Evolutionary conservation across 2,329 filamentous ascomycete species (phyloP).

Genomic region (Talaromyces sp.): DNA sequence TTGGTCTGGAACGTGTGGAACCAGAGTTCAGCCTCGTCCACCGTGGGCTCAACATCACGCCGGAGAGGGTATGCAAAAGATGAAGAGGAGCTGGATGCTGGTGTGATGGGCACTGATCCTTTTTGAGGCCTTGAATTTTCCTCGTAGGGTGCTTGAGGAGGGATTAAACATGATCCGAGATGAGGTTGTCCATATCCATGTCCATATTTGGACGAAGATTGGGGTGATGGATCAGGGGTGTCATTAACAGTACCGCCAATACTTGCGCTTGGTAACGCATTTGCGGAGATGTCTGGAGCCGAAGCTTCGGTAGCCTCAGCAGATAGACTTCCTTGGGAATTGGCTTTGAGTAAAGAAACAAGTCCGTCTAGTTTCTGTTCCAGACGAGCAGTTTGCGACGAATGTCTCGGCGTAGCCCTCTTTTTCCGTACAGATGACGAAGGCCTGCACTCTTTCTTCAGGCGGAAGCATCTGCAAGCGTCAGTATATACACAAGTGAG

Average conservation of each 20-base stretch:
- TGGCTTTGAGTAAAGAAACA: conserved; percentile 27
- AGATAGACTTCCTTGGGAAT: conserved; percentile 14
- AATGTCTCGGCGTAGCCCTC: conserved; percentile 13
- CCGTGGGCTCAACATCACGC: conserved; percentile 21
- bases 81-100: neutral
- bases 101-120: conserved; percentile 3
- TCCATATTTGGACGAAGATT: neutral
- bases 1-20: conserved; percentile 44
- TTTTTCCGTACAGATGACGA: conserved; percentile 33
- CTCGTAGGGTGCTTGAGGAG: neutral
- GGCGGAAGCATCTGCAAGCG: conserved; percentile 38
- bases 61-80: conserved; percentile 8
- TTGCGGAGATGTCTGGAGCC: neutral
- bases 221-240: neutral
- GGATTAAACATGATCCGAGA: neutral
- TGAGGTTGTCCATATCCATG: neutral
- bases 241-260: neutral
- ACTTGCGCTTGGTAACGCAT: neutral
- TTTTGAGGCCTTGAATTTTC: neutral
- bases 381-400: conserved; percentile 23
- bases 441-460: conserved; percentile 42
- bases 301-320: conserved; percentile 2
- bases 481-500: neutral
- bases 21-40: conserved; percentile 39
- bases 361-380: conserved; percentile 29